A percentile compares a stretch with the other conserved stretches of the same genome.
Conservation (phyloP, 1,284 basidiomycete species). For the Ustilago tritici region DNA sequence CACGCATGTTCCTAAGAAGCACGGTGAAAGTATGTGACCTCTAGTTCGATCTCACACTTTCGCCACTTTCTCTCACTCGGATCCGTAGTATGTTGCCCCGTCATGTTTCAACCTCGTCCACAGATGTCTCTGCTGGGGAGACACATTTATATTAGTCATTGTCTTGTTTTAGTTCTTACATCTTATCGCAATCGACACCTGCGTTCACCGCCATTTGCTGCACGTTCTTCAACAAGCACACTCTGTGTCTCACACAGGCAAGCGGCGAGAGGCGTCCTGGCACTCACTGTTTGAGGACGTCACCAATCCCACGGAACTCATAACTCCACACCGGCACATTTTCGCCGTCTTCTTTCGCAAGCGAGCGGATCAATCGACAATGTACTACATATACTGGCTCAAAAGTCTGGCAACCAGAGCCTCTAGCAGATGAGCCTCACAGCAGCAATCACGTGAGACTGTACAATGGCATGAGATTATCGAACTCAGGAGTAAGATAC, state of each 20-base stretch:
- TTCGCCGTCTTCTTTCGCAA: background rate
- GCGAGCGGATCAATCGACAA: background rate
- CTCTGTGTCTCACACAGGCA: background rate
- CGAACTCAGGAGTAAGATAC: background rate
- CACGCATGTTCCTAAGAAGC: background rate
- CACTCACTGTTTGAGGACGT: background rate
- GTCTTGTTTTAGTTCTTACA: too few relatives aligned
- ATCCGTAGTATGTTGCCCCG: too few relatives aligned
- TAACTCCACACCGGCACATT: background rate
- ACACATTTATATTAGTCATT: too few relatives aligned
- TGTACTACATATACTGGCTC: background rate
- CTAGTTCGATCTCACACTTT: too few relatives aligned
- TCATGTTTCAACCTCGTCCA: too few relatives aligned
- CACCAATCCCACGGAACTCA: background rate
- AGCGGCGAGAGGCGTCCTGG: conserved; percentile 10
- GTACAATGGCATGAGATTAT: background rate
- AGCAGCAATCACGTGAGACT: background rate
- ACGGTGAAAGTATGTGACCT: too few relatives aligned
- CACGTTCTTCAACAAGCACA: background rate
- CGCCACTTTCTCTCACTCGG: too few relatives aligned
- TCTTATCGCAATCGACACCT: too few relatives aligned
- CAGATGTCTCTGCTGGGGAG: too few relatives aligned
- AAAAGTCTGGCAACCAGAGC: background rate
- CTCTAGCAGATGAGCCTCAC: background rate
- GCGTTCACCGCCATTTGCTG: too few relatives aligned